A percentile compares a stretch with the other conserved stretches of the same genome.
phyloP scores from a whole-genome alignment of 1,284 basidiomycete species.

The Farysia itapuensis region DNA sequence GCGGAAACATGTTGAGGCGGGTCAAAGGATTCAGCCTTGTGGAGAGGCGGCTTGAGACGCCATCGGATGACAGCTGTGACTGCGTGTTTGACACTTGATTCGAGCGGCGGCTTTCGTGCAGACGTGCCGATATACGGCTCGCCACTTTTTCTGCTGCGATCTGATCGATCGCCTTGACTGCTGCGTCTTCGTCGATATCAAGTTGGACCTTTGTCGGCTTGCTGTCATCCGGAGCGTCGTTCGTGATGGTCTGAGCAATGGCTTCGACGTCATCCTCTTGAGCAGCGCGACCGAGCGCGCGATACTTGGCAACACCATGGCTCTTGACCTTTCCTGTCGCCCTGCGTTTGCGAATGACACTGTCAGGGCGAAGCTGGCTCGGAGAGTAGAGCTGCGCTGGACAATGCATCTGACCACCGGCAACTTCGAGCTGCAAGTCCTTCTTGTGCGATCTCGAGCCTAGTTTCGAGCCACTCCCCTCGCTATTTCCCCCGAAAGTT shows the following conservation, averaged over 20 bases:
- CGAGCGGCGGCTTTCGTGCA: neutral
- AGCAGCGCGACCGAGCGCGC: neutral
- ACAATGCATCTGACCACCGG: constrained; percentile 26
- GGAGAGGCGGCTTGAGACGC: constrained; percentile 29
- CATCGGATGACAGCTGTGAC: constrained; percentile 13
- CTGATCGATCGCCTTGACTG: constrained; percentile 9
- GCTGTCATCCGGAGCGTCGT: constrained; percentile 1
- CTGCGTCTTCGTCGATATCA: constrained; percentile 17
- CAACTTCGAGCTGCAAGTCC: constrained; percentile 13
- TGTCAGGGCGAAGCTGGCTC: neutral
- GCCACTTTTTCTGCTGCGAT: constrained; percentile 18
- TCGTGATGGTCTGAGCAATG: constrained; percentile 1
- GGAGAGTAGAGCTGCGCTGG: constrained; percentile 14
- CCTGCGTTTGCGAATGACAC: neutral
- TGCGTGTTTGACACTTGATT: neutral
- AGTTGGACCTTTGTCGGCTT: constrained; percentile 1
- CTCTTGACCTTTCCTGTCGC: neutral
- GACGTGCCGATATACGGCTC: constrained; percentile 28
- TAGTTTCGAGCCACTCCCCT: neutral
- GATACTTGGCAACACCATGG: neutral
- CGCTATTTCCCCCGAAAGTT: neutral
- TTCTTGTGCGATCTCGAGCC: neutral
- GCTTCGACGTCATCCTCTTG: neutral
- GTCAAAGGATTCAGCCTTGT: constrained; percentile 29
- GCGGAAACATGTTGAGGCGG: constrained; percentile 46